Base-by-base conservation (phyloP, 306 rosid species). In the Inga laurina region DNA sequence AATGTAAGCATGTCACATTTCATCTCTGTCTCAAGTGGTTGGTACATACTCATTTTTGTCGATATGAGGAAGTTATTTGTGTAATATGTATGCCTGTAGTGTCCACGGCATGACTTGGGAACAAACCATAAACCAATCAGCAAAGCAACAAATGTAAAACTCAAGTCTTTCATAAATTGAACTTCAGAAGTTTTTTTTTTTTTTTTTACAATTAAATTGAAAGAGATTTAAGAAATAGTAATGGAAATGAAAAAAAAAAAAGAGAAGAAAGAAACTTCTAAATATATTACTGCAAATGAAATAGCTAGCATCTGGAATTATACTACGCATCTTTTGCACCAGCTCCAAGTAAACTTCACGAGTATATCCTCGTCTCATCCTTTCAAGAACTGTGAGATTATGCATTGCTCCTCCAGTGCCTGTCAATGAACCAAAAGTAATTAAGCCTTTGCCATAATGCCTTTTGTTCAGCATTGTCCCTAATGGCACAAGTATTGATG, bases 381-480 rank as follows among this genome's bases (percentile, higher is more conserved):
- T 90, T 87, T 92, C 95, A 59, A 96, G 93, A 37, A 5, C 34
- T 2, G 8, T 37, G 8, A 37, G 41, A 37, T 37, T 37, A 37
- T 37, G 90, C 91, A 83, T 96, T 96, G 34, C 86, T 88, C 91
- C 94, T 96, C 99, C 99, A 94, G 2, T 96, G 88, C 86, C 97
- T 89, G 87, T 96, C 92, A 37, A 94, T 97, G 89, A 96, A 96
- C 99, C 98, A 96, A 87, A 96, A 92, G 87, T 96, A 97, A 83
- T 97, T 94, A 84, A 97, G 98, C 88, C 98, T 90, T 85, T 96
- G 98, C 99, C 99, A 94, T 37, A 4, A 37, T 71, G 92, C 99
- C 86, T 91, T 94, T 87, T 92, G 98, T 57, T 96, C 99, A 0
- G 99, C 99, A 82, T 97, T 97, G 70, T 97, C 99, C 88, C 99